phyloP scores from a whole-genome alignment of 208 protist species.

The Trypanosoma conorhini region DNA sequence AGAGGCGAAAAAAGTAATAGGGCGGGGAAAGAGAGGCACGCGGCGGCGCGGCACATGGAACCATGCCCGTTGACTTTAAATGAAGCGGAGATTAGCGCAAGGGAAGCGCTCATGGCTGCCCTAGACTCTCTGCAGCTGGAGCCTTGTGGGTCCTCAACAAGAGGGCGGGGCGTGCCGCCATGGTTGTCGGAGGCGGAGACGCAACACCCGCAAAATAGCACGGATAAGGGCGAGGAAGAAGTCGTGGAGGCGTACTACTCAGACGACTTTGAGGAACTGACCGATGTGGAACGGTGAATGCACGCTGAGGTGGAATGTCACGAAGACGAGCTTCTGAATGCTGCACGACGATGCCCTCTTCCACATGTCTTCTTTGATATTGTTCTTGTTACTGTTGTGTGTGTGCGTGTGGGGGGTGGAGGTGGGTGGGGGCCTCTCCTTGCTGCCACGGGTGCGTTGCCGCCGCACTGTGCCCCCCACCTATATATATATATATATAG shows the following conservation, averaged over 20 bases:
- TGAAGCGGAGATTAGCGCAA: constrained; percentile 1
- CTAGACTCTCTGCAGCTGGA: constrained; percentile 23
- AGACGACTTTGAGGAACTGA: constrained; percentile 57
- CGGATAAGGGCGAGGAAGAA: constrained; percentile 1
- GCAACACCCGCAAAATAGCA: neutral
- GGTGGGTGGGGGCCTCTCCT: too few species aligned
- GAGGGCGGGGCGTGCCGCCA: constrained; percentile 3
- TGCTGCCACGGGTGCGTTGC: too few species aligned
- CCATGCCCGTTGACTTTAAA: neutral
- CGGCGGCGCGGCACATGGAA: neutral
- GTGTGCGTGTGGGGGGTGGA: too few species aligned
- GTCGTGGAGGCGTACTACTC: constrained; percentile 31
- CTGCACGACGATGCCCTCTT: too few species aligned
- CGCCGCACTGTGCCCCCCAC: neutral
- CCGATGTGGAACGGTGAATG: constrained; percentile 8
- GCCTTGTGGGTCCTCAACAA: neutral
- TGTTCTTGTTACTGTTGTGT: too few species aligned
- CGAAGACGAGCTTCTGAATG: too few species aligned
- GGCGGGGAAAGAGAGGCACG: neutral
- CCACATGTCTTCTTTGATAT: too few species aligned
- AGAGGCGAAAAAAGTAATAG: neutral
- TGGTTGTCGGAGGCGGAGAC: constrained; percentile 31
- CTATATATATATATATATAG: neutral
- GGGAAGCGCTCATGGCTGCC: constrained; percentile 13
- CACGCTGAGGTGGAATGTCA: too few species aligned